A percentile compares a stretch with the other conserved stretches of the same genome.
Conservation (phyloP, 176 grass and related monocot genomes). For the Elaeis guineensis region DNA sequence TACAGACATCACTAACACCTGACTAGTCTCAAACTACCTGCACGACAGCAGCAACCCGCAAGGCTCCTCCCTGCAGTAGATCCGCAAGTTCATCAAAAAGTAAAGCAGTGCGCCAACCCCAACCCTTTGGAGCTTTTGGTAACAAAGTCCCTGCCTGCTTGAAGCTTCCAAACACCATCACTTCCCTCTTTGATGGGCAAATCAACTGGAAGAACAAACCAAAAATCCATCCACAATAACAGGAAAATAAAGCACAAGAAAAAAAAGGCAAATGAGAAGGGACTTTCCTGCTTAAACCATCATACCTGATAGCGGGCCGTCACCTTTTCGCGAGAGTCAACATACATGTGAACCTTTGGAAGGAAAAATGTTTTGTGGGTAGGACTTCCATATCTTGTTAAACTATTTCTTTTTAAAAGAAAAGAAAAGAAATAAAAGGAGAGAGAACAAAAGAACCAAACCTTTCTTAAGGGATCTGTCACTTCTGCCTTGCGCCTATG, state of each 20-base stretch:
- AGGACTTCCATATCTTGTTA: too few species aligned
- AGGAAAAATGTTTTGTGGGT: conserved; percentile 13
- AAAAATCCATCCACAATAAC: not conserved
- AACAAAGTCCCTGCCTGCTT: conserved; percentile 91
- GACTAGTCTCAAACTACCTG: conserved; percentile 55
- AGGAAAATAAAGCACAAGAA: not conserved
- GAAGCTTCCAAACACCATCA: conserved; percentile 86
- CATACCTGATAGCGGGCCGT: conserved; percentile 93
- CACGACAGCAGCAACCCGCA: conserved; percentile 74
- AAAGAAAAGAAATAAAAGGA: too few species aligned
- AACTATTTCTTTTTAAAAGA: too few species aligned
- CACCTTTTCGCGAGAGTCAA: conserved; percentile 86
- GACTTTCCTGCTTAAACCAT: too few species aligned
- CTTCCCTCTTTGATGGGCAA: conserved; percentile 87
- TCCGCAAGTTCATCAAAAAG: conserved; percentile 81
- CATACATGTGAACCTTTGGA: conserved; percentile 62
- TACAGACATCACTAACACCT: not conserved
- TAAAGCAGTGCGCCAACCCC: conserved; percentile 97
- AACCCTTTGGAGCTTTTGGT: conserved; percentile 91
- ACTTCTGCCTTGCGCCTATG: conserved; percentile 88
- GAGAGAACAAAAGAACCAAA: not conserved
- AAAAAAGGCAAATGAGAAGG: not conserved
- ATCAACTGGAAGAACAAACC: conserved; percentile 55
- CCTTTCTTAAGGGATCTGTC: conserved; percentile 73
- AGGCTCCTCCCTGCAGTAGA: conserved; percentile 77